Percentiles rank a stretch among this genome's conserved stretches.
These are phyloP conservation scores for Lasiodiplodia sp. DNA, from an alignment of 2,329 filamentous ascomycete species.

Conservation along the genomic window DNA sequence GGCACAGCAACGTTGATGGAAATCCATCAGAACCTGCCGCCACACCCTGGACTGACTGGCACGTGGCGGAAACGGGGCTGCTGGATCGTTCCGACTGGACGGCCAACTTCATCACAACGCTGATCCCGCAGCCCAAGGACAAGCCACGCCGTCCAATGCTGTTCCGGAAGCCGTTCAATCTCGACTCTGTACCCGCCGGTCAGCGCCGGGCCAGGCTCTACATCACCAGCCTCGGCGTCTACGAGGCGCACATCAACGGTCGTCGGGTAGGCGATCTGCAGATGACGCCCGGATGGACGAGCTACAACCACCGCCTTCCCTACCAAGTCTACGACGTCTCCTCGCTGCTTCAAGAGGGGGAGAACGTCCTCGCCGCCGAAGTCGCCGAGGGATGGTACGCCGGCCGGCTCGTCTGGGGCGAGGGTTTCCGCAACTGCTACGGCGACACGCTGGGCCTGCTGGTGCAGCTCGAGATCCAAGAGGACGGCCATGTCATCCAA, in stretches of 20 bases:
- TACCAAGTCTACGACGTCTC: slow-evolving; percentile 64
- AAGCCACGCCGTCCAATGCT: slow-evolving; percentile 41
- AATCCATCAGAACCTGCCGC: slow-evolving; percentile 21
- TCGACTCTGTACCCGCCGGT: slow-evolving; percentile 17
- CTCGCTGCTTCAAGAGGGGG: slow-evolving; percentile 42
- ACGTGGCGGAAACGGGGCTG: slow-evolving; percentile 45
- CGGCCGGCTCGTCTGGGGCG: slow-evolving; percentile 48
- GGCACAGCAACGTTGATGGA: slow-evolving; percentile 1
- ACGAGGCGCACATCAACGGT: slow-evolving; percentile 35
- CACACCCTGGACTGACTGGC: slow-evolving; percentile 42
- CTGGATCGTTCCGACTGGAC: slow-evolving; percentile 45
- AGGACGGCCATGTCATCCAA: slow-evolving; percentile 40
- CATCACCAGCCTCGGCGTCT: slow-evolving; percentile 35
- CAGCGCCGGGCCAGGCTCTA: slow-evolving; percentile 32
- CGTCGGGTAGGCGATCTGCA: slow-evolving; percentile 33
- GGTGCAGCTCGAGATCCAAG: slow-evolving; percentile 49
- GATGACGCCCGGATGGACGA: slow-evolving; percentile 62
- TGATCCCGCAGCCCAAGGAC: slow-evolving; percentile 34
- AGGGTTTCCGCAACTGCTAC: slow-evolving; percentile 46
- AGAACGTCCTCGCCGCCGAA: slow-evolving; percentile 53
- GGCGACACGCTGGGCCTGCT: slow-evolving; percentile 52
- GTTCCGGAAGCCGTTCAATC: slow-evolving; percentile 43
- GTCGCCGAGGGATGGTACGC: slow-evolving; percentile 61
- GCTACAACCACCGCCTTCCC: slow-evolving; percentile 58
- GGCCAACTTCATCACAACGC: slow-evolving; percentile 37